Evolutionary conservation across 2,329 filamentous ascomycete species (phyloP).

Genomic region (Ophiosphaerella korrae): DNA sequence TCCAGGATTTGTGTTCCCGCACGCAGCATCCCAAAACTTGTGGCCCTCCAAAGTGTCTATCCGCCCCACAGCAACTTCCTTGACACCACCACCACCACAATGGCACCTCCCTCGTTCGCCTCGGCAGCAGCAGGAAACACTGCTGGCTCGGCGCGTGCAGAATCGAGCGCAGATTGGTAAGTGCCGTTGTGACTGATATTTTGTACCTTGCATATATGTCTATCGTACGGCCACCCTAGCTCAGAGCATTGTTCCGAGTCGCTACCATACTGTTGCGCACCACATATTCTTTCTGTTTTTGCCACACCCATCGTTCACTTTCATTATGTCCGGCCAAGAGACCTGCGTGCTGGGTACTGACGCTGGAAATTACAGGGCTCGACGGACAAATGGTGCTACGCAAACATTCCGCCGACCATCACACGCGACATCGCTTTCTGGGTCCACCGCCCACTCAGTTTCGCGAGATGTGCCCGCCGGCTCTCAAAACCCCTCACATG

Average conservation of each 20-base stretch:
- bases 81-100: slow-evolving; percentile 28
- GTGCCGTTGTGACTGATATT: slow-evolving; percentile 25
- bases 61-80: slow-evolving; percentile 25
- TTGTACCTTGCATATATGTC: slow-evolving; percentile 9
- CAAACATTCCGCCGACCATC: slow-evolving; percentile 70
- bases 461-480: slow-evolving; percentile 34
- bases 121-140: slow-evolving; percentile 56
- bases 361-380: slow-evolving; percentile 55
- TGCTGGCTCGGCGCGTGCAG: slow-evolving; percentile 49
- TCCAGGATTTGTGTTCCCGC: slow-evolving; percentile 23
- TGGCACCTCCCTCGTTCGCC: slow-evolving; percentile 58
- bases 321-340: slow-evolving; percentile 8
- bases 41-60: slow-evolving; percentile 31
- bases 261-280: slow-evolving; percentile 15
- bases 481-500: slow-evolving; percentile 44
- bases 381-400: slow-evolving; percentile 68
- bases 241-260: slow-evolving; percentile 16
- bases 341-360: slow-evolving; percentile 17
- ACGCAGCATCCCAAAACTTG: slow-evolving; percentile 30
- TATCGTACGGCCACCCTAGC: slow-evolving; percentile 1
- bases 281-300: slow-evolving; percentile 7
- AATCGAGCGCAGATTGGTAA: slow-evolving; percentile 54
- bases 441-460: slow-evolving; percentile 42
- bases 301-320: slow-evolving; percentile 12
- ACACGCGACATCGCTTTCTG: slow-evolving; percentile 60